These are phyloP conservation scores for Ustulina deusta DNA, from an alignment of 2,329 filamentous ascomycete species.

Conservation along the genomic window DNA sequence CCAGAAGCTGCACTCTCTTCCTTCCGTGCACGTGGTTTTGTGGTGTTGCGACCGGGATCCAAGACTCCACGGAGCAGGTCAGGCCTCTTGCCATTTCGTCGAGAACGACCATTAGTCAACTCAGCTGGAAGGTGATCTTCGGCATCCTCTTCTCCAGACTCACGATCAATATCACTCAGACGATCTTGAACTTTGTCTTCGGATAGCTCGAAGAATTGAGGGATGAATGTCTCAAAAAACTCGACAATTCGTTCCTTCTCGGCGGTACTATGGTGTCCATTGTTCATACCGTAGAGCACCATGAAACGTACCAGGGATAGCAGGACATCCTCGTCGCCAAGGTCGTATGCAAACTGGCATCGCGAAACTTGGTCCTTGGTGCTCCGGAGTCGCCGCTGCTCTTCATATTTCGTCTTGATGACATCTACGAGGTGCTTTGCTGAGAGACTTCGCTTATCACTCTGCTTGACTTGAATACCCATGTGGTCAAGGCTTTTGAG, in stretches of 20 bases:
- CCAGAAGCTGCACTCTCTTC: constrained; percentile 81
- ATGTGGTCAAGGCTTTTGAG: constrained; percentile 97
- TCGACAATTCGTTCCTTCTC: constrained; percentile 80
- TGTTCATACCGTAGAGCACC: constrained; percentile 74
- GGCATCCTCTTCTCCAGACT: constrained; percentile 80
- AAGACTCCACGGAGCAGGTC: constrained; percentile 88
- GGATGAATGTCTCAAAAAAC: constrained; percentile 82
- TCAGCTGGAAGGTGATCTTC: constrained; percentile 79
- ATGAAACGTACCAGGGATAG: constrained; percentile 71
- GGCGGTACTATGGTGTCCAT: constrained; percentile 75
- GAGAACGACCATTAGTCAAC: constrained; percentile 74
- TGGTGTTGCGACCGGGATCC: constrained; percentile 79
- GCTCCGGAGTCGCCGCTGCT: constrained; percentile 80
- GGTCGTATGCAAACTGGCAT: constrained; percentile 81
- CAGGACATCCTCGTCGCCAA: constrained; percentile 77
- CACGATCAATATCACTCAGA: constrained; percentile 75
- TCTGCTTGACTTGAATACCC: constrained; percentile 87
- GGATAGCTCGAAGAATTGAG: constrained; percentile 80
- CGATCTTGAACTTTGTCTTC: constrained; percentile 75
- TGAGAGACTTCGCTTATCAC: constrained; percentile 91
- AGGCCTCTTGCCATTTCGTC: constrained; percentile 80
- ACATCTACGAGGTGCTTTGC: constrained; percentile 90
- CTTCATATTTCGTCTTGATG: constrained; percentile 92
- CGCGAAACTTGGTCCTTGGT: constrained; percentile 71
- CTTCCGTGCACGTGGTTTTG: constrained; percentile 77